Evolutionary conservation across 441 rosid species (phyloP).

Genomic region (Populus tomentosa): DNA sequence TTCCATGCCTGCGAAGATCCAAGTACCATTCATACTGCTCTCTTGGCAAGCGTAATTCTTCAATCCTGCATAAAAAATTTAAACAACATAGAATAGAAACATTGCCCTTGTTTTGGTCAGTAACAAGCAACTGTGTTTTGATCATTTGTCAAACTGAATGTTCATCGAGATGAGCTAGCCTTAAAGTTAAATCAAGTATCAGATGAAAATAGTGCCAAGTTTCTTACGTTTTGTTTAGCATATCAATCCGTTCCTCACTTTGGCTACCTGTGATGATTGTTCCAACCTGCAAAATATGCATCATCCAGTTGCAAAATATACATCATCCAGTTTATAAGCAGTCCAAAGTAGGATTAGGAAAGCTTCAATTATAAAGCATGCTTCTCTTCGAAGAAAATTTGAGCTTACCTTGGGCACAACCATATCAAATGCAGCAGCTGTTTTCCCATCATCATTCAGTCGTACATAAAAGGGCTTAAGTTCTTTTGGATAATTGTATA

Average conservation of each 20-base stretch:
- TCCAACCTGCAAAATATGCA: constrained; percentile 82
- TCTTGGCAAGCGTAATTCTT: constrained; percentile 38
- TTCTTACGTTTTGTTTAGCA: constrained; percentile 41
- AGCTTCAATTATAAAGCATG: neutral
- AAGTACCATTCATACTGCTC: constrained; percentile 81
- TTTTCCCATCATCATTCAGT: constrained; percentile 63
- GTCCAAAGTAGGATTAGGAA: neutral
- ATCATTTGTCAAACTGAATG: neutral
- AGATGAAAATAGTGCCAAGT: neutral
- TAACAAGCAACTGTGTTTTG: neutral
- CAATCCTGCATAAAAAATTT: constrained; percentile 41
- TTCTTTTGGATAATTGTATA: constrained; percentile 70
- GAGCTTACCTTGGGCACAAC: constrained; percentile 65
- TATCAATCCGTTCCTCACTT: constrained; percentile 68
- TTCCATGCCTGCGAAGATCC: constrained; percentile 80
- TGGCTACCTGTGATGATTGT: constrained; percentile 68
- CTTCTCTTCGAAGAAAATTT: neutral
- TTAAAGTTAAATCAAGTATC: too few species aligned
- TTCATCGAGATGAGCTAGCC: neutral
- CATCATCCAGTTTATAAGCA: neutral
- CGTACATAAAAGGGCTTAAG: constrained; percentile 62
- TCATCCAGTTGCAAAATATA: too few species aligned
- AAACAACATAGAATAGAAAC: neutral
- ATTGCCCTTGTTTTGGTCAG: neutral
- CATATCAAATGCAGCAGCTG: constrained; percentile 90